Conservation (phyloP, 371 early-diverging fungal species). For the Umbelopsis sp. region DNA sequence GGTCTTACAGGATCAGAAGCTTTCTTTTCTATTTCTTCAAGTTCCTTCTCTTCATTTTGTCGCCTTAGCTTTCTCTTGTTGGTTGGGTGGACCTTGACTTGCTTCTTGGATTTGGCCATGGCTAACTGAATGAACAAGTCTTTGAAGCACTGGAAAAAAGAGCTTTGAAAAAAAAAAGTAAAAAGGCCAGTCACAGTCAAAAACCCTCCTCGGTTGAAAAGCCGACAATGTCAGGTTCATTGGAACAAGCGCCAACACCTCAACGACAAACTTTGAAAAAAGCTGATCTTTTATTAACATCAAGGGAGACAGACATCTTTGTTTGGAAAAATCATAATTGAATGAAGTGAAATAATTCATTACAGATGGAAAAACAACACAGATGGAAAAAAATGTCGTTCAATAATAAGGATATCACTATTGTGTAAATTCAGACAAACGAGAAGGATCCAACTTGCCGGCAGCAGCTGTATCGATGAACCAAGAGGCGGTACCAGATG, state of each 20-base stretch:
- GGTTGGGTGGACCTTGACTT: background rate
- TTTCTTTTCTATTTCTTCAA: conserved; percentile 39
- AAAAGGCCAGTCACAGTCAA: background rate
- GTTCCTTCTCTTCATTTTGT: conserved; percentile 32
- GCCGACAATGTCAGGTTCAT: too few species aligned
- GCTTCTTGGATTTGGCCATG: conserved; percentile 14
- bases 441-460: conserved; percentile 28
- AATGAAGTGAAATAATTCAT: background rate
- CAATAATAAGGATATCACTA: background rate
- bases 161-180: background rate
- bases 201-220: background rate
- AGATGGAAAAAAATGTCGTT: background rate
- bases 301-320: too few species aligned
- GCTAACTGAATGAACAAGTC: background rate
- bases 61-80: conserved; percentile 21
- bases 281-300: too few species aligned
- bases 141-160: background rate
- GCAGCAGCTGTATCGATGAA: conserved; percentile 68
- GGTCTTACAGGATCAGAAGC: conserved; percentile 38
- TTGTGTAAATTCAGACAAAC: background rate
- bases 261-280: too few species aligned
- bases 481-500: conserved; percentile 56
- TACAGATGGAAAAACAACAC: background rate
- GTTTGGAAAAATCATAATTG: too few species aligned
- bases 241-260: too few species aligned